Evolutionary conservation across 78 protist species (phyloP), one percentile per base, ranked within the genome.

Genomic region (Acrasis kona): DNA sequence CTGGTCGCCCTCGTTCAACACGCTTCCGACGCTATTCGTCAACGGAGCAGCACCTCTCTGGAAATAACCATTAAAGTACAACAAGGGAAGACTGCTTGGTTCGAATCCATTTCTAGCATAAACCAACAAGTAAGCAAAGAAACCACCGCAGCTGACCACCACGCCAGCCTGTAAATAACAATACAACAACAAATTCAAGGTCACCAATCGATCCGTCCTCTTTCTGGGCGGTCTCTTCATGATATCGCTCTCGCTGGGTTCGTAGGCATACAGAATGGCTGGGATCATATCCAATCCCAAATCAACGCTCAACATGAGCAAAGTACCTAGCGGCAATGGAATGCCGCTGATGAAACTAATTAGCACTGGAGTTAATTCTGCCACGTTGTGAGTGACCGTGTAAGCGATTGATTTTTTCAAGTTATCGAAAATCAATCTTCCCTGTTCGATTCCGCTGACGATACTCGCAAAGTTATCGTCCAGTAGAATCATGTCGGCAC

Each of bases 401-500:
- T 95, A 97, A 40, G 84, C 83, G 36, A 97, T 88, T 29, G 92
- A 85, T 86, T 97, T 95, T 81, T 89, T 88, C 66, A 97, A 66
- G 72, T 97, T 97, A 74, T 91, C 98, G 65, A 91, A 97, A 70
- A 96, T 83, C 38, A 81, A 72, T 12, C 99, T 77, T 19, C 99
- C 97, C 76, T 91, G 93, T 74, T 88, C 77, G 64, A 65, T 7
- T 78, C 91, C 97, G 35, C 30, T 28, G 0, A 94, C 97, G 41
- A 97, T 93, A 9, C 95, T 78, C 0, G 96, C 86, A 72, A 97
- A 97, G 81, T 89, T 81, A 79, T 95, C 98, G 79, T 97, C 92
- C 58, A 91, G 61, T 74, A 94, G 83, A 74, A 96, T 82, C 40
- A 96, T 89, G 83, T 92, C 97, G 0, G 97, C 95, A 2, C 98